Percentiles rank a stretch among this genome's conserved stretches.
These are phyloP conservation scores for Clonostachys rhizophaga DNA, from an alignment of 2,329 filamentous ascomycete species.

Conservation along the genomic window DNA sequence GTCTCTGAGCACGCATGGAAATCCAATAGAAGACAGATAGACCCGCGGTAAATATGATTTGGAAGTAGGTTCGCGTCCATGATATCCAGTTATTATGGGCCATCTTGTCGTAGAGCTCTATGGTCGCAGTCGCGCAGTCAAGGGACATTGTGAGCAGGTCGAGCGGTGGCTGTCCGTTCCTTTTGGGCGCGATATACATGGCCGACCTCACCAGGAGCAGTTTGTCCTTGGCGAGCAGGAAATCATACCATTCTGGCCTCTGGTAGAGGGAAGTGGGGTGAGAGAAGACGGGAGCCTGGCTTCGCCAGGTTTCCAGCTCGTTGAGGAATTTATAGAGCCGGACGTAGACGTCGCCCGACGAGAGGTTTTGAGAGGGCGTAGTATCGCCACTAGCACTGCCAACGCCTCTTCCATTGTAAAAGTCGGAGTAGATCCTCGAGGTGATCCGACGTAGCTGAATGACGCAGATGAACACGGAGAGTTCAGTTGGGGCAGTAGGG, in stretches of 20 bases:
- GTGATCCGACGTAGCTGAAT: constrained; percentile 31
- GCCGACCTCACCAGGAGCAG: constrained; percentile 31
- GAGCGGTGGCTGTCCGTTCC: constrained; percentile 20
- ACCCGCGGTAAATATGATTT: constrained; percentile 38
- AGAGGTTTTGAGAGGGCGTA: not conserved
- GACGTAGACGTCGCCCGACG: not conserved
- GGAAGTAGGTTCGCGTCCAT: constrained; percentile 41
- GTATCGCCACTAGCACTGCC: not conserved
- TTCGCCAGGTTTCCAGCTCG: constrained; percentile 1
- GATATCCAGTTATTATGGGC: constrained; percentile 27
- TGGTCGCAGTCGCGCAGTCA: constrained; percentile 24
- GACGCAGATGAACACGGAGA: constrained; percentile 26
- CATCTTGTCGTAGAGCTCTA: constrained; percentile 28
- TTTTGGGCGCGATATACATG: constrained; percentile 28
- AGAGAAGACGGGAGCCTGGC: not conserved
- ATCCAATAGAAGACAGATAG: constrained; percentile 26
- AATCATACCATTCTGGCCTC: constrained; percentile 35
- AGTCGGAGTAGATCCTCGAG: constrained; percentile 26
- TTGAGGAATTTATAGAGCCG: not conserved
- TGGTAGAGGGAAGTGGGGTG: constrained; percentile 29
- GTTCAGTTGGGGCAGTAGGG: not conserved
- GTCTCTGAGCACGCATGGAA: constrained; percentile 2
- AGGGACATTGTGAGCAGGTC: constrained; percentile 25
- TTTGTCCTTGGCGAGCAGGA: constrained; percentile 31
- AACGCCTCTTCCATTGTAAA: constrained; percentile 5